phyloP scores from a whole-genome alignment of 345 rosid genomes.

The Toxicodendron radicans region DNA sequence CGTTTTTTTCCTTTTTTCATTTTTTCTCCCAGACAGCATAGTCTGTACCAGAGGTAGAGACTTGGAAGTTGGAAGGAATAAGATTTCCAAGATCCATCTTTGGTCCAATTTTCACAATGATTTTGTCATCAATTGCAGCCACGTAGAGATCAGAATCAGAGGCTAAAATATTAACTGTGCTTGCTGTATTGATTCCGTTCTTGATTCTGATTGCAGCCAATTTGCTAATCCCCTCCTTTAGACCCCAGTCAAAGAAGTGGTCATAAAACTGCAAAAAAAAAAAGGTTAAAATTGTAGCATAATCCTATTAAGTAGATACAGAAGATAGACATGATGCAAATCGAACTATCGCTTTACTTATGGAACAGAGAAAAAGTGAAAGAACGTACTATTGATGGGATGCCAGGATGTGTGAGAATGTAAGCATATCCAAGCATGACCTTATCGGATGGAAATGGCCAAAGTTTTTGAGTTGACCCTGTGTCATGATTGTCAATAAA shows the following conservation, averaged over 20 bases:
- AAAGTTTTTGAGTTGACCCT: slow-evolving; percentile 52
- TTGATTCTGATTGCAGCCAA: slow-evolving; percentile 46
- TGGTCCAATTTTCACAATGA: slow-evolving; percentile 81
- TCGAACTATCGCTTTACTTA: neutral
- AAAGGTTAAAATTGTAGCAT: neutral
- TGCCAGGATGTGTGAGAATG: slow-evolving; percentile 85
- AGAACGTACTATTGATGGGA: slow-evolving; percentile 60
- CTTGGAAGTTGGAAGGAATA: slow-evolving; percentile 54
- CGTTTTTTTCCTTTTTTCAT: slow-evolving; percentile 17
- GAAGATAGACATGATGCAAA: neutral
- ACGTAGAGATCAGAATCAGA: slow-evolving; percentile 65
- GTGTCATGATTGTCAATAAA: slow-evolving; percentile 87
- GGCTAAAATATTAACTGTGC: slow-evolving; percentile 57
- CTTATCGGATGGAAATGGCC: slow-evolving; percentile 81
- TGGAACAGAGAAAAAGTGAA: neutral
- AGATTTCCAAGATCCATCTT: slow-evolving; percentile 67
- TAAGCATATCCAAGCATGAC: slow-evolving; percentile 88
- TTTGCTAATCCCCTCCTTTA: slow-evolving; percentile 54
- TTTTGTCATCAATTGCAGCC: slow-evolving; percentile 57
- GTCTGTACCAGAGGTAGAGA: slow-evolving; percentile 56
- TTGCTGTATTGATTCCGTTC: slow-evolving; percentile 42
- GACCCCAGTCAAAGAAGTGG: slow-evolving; percentile 71
- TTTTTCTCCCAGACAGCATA: slow-evolving; percentile 61
- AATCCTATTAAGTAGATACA: too few species aligned
- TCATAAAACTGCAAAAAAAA: slow-evolving; percentile 63